phyloP scores from a whole-genome alignment of 495 filamentous ascomycete genomes.

The Cryomyces minteri region DNA sequence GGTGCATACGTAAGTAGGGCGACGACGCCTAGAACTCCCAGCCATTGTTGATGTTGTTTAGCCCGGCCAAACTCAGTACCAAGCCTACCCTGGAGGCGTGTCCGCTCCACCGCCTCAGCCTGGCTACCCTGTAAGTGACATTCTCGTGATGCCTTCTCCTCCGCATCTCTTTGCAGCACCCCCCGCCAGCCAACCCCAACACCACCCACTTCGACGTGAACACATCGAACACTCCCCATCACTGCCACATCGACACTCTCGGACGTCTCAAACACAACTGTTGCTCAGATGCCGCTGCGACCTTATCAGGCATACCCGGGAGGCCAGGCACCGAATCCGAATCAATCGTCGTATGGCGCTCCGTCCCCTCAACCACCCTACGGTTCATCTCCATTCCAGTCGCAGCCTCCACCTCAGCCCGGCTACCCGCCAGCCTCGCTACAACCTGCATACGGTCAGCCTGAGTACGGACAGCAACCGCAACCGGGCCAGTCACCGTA shows the following conservation, averaged over 20 bases:
- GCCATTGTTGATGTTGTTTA: conserved; percentile 1
- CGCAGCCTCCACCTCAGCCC: conserved; percentile 2
- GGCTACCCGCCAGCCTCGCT: not conserved
- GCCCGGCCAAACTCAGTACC: conserved; percentile 11
- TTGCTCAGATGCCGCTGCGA: conserved; percentile 5
- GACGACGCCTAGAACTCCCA: not conserved
- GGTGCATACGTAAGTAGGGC: conserved; percentile 6
- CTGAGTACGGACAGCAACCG: conserved; percentile 7
- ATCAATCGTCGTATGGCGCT: conserved; percentile 1
- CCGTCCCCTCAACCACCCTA: conserved; percentile 4
- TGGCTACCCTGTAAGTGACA: conserved; percentile 2
- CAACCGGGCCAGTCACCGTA: not conserved
- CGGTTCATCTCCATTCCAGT: conserved; percentile 1
- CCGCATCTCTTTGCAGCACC: not conserved
- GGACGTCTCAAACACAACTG: conserved; percentile 1
- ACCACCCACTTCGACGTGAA: not conserved
- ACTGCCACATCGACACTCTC: not conserved
- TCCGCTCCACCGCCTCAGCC: not conserved
- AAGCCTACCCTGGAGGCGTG: conserved; percentile 9
- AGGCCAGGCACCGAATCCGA: conserved; percentile 1
- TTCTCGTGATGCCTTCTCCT: not conserved
- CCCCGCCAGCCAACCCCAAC: not conserved
- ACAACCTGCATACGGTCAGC: conserved; percentile 4
- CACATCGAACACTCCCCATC: not conserved
- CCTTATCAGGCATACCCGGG: conserved; percentile 3